phyloP scores from a whole-genome alignment of 2,329 filamentous ascomycete species.

The Orbilia oligospora region DNA sequence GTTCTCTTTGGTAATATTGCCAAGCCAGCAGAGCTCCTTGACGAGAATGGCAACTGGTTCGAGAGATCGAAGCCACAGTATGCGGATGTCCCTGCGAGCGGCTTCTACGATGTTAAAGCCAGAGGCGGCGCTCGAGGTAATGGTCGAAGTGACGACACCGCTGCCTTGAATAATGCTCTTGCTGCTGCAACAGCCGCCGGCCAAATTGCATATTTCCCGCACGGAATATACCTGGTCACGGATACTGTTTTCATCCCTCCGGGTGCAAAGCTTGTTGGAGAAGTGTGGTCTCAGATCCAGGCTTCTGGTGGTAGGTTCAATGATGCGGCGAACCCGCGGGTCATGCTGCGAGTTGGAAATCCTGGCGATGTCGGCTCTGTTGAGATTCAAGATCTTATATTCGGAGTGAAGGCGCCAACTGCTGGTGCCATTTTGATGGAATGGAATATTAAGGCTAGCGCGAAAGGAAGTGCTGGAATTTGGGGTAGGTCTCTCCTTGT shows the following conservation, averaged over 20 bases:
- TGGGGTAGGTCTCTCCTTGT: conserved; percentile 72
- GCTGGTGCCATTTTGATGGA: conserved; percentile 80
- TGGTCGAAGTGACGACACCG: conserved; percentile 87
- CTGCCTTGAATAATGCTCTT: conserved; percentile 82
- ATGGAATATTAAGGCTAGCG: conserved; percentile 75
- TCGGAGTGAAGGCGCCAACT: conserved; percentile 77
- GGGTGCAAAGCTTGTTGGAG: conserved; percentile 73
- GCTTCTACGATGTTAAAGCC: conserved; percentile 86
- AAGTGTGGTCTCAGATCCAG: conserved; percentile 73
- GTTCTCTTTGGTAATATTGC: conserved; percentile 59
- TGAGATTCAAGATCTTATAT: conserved; percentile 80
- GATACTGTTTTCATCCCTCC: conserved; percentile 69
- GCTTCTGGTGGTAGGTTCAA: conserved; percentile 73
- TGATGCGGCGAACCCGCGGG: conserved; percentile 73
- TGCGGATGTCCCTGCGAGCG: conserved; percentile 74
- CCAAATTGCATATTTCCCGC: conserved; percentile 79
- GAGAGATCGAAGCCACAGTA: conserved; percentile 93
- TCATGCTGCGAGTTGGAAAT: conserved; percentile 75
- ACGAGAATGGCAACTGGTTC: conserved; percentile 75
- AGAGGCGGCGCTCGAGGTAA: conserved; percentile 85
- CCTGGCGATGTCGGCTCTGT: conserved; percentile 76
- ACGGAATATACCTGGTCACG: conserved; percentile 79
- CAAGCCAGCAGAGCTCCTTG: conserved; percentile 78
- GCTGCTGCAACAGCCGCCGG: conserved; percentile 70
- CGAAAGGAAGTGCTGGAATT: conserved; percentile 70